phyloP scores from a whole-genome alignment of 2,329 filamentous ascomycete species.

The Geoglossum cookeanum region DNA sequence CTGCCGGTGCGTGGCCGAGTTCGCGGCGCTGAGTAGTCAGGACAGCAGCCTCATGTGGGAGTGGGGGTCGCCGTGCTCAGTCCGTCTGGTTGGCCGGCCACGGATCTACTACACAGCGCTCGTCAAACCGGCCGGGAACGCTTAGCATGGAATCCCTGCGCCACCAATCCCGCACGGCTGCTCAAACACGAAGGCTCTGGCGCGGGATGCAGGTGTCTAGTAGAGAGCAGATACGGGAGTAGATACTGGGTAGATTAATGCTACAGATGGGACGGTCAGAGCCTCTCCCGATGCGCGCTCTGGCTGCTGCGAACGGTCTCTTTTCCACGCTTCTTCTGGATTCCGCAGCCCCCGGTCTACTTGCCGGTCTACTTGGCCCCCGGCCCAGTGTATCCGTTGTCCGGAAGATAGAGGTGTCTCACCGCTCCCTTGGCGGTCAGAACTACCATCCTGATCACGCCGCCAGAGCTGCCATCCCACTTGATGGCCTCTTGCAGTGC shows the following conservation, averaged over 20 bases:
- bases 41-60: neutral
- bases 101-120: neutral
- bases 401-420: conserved; percentile 87
- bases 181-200: neutral
- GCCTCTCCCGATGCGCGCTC: neutral
- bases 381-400: conserved; percentile 68
- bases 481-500: conserved; percentile 89
- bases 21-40: neutral
- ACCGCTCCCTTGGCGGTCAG: conserved; percentile 76
- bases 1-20: conserved; percentile 2
- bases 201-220: neutral
- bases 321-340: neutral
- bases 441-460: conserved; percentile 95
- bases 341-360: neutral
- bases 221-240: no score
- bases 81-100: neutral
- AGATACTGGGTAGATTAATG: neutral
- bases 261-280: neutral
- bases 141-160: neutral
- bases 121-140: neutral
- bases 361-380: conserved; percentile 28
- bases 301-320: neutral
- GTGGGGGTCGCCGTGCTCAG: neutral
- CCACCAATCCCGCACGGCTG: neutral
- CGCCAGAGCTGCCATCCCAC: conserved; percentile 97